These are phyloP conservation scores for Plantago major DNA, from an alignment of 257 asterid species.

Conservation along the genomic window DNA sequence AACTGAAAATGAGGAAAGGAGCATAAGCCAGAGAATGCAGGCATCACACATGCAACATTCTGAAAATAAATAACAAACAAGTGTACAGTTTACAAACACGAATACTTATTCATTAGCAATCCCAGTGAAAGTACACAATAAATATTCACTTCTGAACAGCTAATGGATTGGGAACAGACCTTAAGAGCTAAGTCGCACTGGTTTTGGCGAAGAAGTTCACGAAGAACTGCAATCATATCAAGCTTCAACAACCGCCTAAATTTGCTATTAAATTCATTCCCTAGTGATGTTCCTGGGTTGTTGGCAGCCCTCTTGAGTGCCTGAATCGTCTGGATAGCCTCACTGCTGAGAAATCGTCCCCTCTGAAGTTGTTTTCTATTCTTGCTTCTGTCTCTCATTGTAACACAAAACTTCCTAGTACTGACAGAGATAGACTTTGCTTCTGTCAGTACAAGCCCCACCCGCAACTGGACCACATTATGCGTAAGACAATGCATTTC, in stretches of 20 bases:
- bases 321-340: constrained; percentile 71
- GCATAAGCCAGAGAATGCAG: too few species aligned
- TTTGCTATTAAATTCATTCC: constrained; percentile 34
- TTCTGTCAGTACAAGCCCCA: too few species aligned
- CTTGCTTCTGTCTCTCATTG: constrained; percentile 72
- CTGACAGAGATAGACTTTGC: too few species aligned
- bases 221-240: constrained; percentile 79
- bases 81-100: too few species aligned
- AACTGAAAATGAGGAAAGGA: too few species aligned
- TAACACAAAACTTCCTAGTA: too few species aligned
- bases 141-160: neutral
- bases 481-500: too few species aligned
- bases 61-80: too few species aligned
- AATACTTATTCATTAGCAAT: too few species aligned
- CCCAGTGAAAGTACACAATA: too few species aligned
- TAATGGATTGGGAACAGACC: constrained; percentile 28
- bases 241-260: constrained; percentile 55
- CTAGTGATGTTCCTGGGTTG: constrained; percentile 21
- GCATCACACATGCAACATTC: too few species aligned
- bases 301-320: constrained; percentile 53
- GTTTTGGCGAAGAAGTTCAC: constrained; percentile 51
- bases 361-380: constrained; percentile 66
- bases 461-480: too few species aligned
- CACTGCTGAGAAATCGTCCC: constrained; percentile 63
- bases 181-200: constrained; percentile 56